Evolutionary conservation across 345 rosid species (phyloP), one percentile per base, ranked within the genome.

Genomic region (Trapa incisa): DNA sequence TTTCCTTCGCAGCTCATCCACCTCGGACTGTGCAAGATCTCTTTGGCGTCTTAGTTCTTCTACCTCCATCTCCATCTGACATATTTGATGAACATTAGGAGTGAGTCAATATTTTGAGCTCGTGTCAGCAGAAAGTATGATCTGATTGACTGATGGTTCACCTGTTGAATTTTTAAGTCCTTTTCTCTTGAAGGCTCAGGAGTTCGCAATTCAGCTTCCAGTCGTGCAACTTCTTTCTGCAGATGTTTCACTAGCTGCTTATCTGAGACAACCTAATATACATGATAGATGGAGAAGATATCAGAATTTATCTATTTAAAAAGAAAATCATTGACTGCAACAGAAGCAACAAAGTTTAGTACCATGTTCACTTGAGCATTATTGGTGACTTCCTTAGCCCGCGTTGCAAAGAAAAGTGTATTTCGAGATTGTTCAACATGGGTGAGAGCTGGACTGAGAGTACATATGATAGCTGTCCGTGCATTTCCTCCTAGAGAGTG

Each of bases 401-500:
- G 73, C 67, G 97, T 95, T 47, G 99, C 99, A 37, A 95, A 95
- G 79, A 76, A 83, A 15, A 95, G 97, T 69, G 98, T 91, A 70
- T 91, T 95, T 74, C 98, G 93, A 71, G 99, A 95, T 77, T 95
- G 99, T 71, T 95, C 99, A 70, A 83, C 84, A 76, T 95, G 98
- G 78, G 85, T 76, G 57, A 77, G 61, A 39, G 99, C 97, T 67
- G 99, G 99, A 83, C 99, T 91, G 72, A 95, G 64, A 71, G 97
- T 95, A 73, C 98, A 95, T 43, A 95, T 91, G 70, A 95, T 95
- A 70, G 99, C 99, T 48, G 99, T 95, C 35, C 99, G 87, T 45
- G 98, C 99, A 83, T 95, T 95, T 67, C 99, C 99, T 68, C 99
- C 99, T 15, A 95, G 97, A 54, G 98, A 95, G 74, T 95, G 98